Conservation (phyloP, 2,329 filamentous ascomycete genomes). For the Arthrobotrys conoides region DNA sequence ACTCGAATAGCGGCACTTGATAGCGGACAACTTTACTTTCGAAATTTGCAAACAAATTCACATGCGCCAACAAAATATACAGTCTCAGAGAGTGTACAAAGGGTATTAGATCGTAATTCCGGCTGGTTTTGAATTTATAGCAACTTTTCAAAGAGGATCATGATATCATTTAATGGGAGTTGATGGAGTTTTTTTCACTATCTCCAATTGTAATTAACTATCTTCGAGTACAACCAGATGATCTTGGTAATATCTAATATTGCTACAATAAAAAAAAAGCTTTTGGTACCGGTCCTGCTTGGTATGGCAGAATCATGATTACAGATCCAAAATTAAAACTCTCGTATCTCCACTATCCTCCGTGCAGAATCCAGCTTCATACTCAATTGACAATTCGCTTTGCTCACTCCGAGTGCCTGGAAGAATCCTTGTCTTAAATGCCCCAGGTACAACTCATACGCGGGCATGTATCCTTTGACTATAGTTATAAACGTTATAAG, state of each 20-base stretch:
- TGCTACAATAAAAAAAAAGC: background rate
- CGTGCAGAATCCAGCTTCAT: conserved; percentile 57
- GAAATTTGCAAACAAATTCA: conserved; percentile 6
- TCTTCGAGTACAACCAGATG: background rate
- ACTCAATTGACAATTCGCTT: conserved; percentile 44
- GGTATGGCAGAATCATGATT: background rate
- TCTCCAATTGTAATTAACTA: background rate
- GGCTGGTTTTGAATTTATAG: conserved; percentile 43
- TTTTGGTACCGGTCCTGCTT: background rate
- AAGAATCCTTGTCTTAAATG: conserved; percentile 71
- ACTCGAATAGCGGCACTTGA: background rate
- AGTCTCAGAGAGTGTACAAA: conserved; percentile 35
- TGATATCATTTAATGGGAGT: background rate
- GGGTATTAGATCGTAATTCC: conserved; percentile 35
- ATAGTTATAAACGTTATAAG: conserved; percentile 64
- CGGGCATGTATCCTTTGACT: conserved; percentile 68
- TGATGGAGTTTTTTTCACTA: background rate
- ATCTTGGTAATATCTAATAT: background rate
- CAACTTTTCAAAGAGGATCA: background rate
- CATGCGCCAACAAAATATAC: conserved; percentile 2
- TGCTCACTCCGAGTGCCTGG: conserved; percentile 28
- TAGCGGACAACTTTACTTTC: conserved; percentile 2
- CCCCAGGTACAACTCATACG: conserved; percentile 73
- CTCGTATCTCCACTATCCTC: conserved; percentile 33
- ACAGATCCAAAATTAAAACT: conserved; percentile 3